Evolutionary conservation across 306 rosid species (phyloP).

Genomic region (Cucumis cinereus): DNA sequence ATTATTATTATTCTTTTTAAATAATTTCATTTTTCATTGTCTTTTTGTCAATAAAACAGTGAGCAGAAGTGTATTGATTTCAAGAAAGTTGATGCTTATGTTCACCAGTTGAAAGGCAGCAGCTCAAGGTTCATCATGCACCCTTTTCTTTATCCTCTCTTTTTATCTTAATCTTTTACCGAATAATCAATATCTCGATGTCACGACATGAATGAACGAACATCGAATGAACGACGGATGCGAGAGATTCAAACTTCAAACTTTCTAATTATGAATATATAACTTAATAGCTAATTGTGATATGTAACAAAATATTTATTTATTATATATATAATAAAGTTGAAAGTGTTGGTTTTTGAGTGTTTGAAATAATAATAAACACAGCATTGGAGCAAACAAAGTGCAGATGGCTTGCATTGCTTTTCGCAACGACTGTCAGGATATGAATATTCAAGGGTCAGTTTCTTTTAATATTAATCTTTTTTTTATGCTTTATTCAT

Average conservation of each 20-base stretch:
- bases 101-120: slow-evolving; percentile 89
- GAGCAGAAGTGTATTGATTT: slow-evolving; percentile 43
- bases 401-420: slow-evolving; percentile 54
- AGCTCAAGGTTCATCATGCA: slow-evolving; percentile 58
- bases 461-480: not conserved
- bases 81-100: slow-evolving; percentile 47
- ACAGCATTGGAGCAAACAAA: slow-evolving; percentile 84
- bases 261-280: no score
- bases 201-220: no score
- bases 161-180: no score
- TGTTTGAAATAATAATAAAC: slow-evolving; percentile 9
- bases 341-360: not conserved
- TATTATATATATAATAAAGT: no score
- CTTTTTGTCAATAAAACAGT: slow-evolving; percentile 18
- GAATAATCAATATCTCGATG: no score
- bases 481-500: no score
- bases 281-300: no score
- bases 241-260: no score
- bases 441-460: slow-evolving; percentile 59
- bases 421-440: slow-evolving; percentile 43
- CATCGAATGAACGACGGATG: no score
- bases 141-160: no score
- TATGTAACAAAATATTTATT: no score
- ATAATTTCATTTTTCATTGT: not conserved
- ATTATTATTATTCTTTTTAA: not conserved